These are phyloP conservation scores for Colletotrichum cuscutae DNA, from an alignment of 2,329 filamentous ascomycete genomes.

Conservation along the genomic window DNA sequence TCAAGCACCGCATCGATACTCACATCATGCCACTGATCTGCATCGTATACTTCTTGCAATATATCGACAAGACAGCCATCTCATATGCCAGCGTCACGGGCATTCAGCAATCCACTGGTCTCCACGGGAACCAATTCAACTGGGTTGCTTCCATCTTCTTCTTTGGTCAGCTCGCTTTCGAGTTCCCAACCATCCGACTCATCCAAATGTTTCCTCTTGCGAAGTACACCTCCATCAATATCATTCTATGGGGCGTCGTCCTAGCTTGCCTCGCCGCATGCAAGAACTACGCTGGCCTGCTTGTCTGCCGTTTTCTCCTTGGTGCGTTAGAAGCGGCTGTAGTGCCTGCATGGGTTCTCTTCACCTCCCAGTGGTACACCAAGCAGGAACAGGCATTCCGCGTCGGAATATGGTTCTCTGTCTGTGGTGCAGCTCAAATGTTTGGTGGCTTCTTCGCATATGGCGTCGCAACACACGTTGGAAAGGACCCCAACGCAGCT, in stretches of 20 bases:
- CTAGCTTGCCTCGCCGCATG: conserved; percentile 72
- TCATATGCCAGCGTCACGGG: conserved; percentile 68
- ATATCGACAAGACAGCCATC: conserved; percentile 70
- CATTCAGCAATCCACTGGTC: conserved; percentile 57
- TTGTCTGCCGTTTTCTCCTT: conserved; percentile 74
- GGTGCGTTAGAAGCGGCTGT: conserved; percentile 76
- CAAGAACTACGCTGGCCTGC: conserved; percentile 67
- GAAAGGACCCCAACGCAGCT: conserved; percentile 43
- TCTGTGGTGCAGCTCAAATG: conserved; percentile 55
- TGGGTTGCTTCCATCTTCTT: conserved; percentile 51
- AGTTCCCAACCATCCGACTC: conserved; percentile 50
- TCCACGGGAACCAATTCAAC: conserved; percentile 54
- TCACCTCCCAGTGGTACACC: conserved; percentile 80
- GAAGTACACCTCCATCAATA: conserved; percentile 48
- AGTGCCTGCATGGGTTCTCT: conserved; percentile 74
- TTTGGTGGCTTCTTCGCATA: conserved; percentile 52
- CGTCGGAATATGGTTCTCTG: conserved; percentile 75
- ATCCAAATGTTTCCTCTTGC: conserved; percentile 51
- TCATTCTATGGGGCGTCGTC: conserved; percentile 47
- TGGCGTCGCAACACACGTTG: conserved; percentile 60
- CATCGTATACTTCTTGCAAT: conserved; percentile 67
- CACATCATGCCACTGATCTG: conserved; percentile 67
- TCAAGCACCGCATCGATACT: conserved; percentile 66
- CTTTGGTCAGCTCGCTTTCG: conserved; percentile 48
- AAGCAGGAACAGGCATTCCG: conserved; percentile 73